Evolutionary conservation across 106 monocot genomes (phyloP), one percentile per base, ranked within the genome.

Genomic region (Ottelia alismoides): DNA sequence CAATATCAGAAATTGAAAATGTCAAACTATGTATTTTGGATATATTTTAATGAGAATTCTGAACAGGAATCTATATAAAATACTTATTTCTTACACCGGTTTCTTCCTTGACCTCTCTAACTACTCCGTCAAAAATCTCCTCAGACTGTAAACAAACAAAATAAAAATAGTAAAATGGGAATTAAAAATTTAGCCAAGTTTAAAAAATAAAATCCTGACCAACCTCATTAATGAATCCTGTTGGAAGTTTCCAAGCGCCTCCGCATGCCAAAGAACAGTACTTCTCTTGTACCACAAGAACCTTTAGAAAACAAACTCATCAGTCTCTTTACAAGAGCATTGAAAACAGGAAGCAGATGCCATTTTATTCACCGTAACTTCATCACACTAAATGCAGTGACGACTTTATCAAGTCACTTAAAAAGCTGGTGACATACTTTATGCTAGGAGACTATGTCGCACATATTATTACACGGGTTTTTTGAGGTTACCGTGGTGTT

Each of bases 101-200:
- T 78, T 92, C 92, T 52, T 92, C 92, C 62, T 86, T 69, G 20
- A 92, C 92, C 50, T 92, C 92, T 74, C 92, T 82, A 22, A 82
- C 63, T 57, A 74, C 92, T 67, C 92, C 92, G 22, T 78, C 50
- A 55, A 64, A 86, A 9, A 92, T 92, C 54, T 92, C 92, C 66
- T 92, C 92, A 23, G 73, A 73, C 92, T 92, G 71, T 2, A 28
- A 59, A 53, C 26, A 25, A 29, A 18, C 2, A 61, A 45, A 43
- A 67, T 11, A 31, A 28, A 14, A 67, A 58, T 16, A 16, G 19
- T 16, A 30, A 22, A n/a, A n/a, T n/a, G n/a, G n/a, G n/a, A n/a
- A n/a, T n/a, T n/a, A n/a, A n/a, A n/a, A n/a, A n/a, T n/a, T n/a
- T n/a, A n/a, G n/a, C n/a, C n/a, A n/a, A 20, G 3, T 21, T 28